Evolutionary conservation across 352 stramenopile species (phyloP).

Genomic region (Phytophthora rubi): DNA sequence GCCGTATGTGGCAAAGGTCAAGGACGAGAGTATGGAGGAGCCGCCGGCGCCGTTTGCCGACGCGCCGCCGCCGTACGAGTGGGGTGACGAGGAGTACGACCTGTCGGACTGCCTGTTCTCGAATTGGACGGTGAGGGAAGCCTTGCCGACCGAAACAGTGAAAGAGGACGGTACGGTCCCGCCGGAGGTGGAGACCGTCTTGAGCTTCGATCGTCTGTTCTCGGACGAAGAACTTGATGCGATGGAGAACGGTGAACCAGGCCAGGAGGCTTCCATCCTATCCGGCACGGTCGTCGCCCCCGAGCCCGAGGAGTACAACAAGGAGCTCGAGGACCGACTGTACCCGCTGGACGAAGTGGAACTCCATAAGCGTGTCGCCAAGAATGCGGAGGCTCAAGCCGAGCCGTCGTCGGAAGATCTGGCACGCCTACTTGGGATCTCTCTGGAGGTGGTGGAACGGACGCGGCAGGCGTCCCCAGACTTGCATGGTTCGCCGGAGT

Average conservation of each 20-base stretch:
- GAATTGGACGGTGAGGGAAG: neutral
- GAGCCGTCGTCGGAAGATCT: neutral
- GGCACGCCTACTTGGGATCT: neutral
- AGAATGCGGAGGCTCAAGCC: neutral
- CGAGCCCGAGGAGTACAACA: too few species aligned
- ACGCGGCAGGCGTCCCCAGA: neutral
- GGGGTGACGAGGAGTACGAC: neutral
- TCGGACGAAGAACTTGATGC: neutral
- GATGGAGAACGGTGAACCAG: neutral
- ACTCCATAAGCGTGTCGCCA: too few species aligned
- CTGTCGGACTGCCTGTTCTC: neutral
- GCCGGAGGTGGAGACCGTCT: neutral
- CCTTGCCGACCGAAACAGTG: neutral
- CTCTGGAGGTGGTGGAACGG: neutral
- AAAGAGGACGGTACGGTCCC: neutral
- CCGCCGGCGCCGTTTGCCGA: neutral
- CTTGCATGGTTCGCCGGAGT: neutral
- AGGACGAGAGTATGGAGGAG: neutral
- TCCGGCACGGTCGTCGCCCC: too few species aligned
- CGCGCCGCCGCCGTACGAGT: neutral
- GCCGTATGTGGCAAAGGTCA: too few species aligned
- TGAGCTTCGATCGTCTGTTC: neutral
- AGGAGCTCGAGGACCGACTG: too few species aligned
- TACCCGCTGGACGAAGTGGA: too few species aligned
- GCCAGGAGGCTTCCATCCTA: neutral